Evolutionary conservation across 129 eudicot genomes (phyloP).

Genomic region (Lonicera japonica): DNA sequence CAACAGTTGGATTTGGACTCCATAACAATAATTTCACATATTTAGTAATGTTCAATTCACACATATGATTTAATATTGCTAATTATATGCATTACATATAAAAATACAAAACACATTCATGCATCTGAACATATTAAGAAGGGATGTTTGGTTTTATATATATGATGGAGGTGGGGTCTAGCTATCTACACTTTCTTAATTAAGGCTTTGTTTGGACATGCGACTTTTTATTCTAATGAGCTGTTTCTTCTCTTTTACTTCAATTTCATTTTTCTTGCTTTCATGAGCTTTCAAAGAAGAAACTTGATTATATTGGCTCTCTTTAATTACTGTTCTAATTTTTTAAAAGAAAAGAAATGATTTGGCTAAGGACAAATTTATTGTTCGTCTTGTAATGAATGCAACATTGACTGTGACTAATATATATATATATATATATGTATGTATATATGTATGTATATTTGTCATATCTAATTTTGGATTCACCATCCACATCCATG

Average conservation of each 20-base stretch:
- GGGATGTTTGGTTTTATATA: constrained; percentile 9
- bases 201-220: constrained; percentile 25
- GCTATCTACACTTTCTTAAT: neutral
- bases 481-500: neutral
- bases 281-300: constrained; percentile 9
- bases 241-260: constrained; percentile 17
- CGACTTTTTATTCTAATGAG: constrained; percentile 18
- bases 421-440: neutral
- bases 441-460: neutral
- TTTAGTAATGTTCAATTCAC: too few species aligned
- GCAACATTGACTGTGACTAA: constrained; percentile 59
- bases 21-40: too few species aligned
- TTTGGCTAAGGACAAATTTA: constrained; percentile 38
- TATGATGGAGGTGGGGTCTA: constrained; percentile 6
- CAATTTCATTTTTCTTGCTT: constrained; percentile 1
- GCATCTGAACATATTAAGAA: constrained; percentile 10
- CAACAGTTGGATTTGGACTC: too few species aligned
- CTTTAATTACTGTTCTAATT: constrained; percentile 2
- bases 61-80: too few species aligned
- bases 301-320: constrained; percentile 11
- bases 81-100: too few species aligned
- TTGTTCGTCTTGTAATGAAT: constrained; percentile 72
- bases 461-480: constrained; percentile 28
- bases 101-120: neutral
- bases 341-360: neutral